A percentile compares a stretch with the other conserved stretches of the same genome.
These are phyloP conservation scores for Aspergillus ustus DNA, from an alignment of 2,329 filamentous ascomycete genomes.

Conservation along the genomic window DNA sequence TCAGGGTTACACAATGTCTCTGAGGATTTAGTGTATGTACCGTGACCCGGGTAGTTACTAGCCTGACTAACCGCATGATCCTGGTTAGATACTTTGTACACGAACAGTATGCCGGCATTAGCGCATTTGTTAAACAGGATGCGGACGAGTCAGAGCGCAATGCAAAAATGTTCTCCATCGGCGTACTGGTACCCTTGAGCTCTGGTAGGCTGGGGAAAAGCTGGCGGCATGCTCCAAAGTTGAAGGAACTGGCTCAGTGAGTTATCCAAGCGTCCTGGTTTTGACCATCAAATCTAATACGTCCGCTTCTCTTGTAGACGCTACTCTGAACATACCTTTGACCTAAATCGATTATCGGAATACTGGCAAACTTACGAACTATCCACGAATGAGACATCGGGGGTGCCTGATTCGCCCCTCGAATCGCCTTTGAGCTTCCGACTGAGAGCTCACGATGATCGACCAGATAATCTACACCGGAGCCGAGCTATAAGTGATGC, in stretches of 20 bases:
- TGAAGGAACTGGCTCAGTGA: slow-evolving; percentile 76
- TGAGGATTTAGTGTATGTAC: slow-evolving; percentile 71
- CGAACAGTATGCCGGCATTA: slow-evolving; percentile 80
- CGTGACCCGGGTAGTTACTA: neutral
- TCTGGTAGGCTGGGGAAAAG: slow-evolving; percentile 83
- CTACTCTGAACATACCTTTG: slow-evolving; percentile 67
- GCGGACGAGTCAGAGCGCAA: slow-evolving; percentile 80
- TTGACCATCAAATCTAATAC: slow-evolving; percentile 20
- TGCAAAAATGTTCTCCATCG: slow-evolving; percentile 91
- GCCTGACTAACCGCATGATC: slow-evolving; percentile 18
- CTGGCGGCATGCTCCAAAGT: slow-evolving; percentile 80
- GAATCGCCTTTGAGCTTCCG: slow-evolving; percentile 57
- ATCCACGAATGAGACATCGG: slow-evolving; percentile 42
- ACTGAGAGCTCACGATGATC: slow-evolving; percentile 58
- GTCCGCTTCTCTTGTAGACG: slow-evolving; percentile 33
- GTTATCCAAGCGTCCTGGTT: slow-evolving; percentile 15
- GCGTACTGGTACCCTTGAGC: slow-evolving; percentile 82
- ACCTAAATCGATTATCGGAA: slow-evolving; percentile 69
- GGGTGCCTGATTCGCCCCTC: slow-evolving; percentile 53
- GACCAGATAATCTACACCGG: slow-evolving; percentile 34
- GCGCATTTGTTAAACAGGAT: slow-evolving; percentile 84
- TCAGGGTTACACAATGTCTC: slow-evolving; percentile 89
- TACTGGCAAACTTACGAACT: slow-evolving; percentile 71
- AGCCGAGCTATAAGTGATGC: slow-evolving; percentile 49
- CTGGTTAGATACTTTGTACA: slow-evolving; percentile 85